phyloP scores from a whole-genome alignment of 768 basidiomycete species.

The Leccinum arenicola region DNA sequence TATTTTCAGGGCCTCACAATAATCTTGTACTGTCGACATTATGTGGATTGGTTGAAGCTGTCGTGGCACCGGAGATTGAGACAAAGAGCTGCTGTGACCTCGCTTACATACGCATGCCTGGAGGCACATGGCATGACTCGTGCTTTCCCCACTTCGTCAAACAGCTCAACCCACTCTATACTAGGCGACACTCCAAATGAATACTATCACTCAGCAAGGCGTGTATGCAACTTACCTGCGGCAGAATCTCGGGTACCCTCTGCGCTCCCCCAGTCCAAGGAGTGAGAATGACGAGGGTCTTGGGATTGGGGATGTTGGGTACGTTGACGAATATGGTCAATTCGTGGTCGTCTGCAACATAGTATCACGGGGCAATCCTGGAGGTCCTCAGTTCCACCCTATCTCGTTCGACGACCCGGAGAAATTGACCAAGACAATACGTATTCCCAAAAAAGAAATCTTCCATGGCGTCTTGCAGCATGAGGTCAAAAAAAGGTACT shows the following conservation, averaged over 20 bases:
- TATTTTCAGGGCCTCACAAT: background rate
- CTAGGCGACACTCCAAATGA: background rate
- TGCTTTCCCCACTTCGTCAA: background rate
- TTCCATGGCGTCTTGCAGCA: background rate
- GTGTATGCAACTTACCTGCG: slow-evolving; percentile 11
- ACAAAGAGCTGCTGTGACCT: background rate
- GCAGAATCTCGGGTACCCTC: slow-evolving; percentile 26
- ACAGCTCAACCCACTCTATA: background rate
- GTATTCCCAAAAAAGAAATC: background rate
- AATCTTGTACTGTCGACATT: background rate
- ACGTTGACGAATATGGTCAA: slow-evolving; percentile 25
- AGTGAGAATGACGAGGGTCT: slow-evolving; percentile 18
- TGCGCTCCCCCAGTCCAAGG: slow-evolving; percentile 29
- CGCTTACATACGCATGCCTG: no score
- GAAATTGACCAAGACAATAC: no score
- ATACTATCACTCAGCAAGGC: background rate
- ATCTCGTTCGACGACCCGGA: no score
- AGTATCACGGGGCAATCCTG: background rate
- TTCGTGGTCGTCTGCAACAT: slow-evolving; percentile 34
- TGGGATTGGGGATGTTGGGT: slow-evolving; percentile 36
- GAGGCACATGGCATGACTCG: no score
- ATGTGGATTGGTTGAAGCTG: background rate
- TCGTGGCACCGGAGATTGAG: no score
- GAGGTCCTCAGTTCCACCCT: no score
- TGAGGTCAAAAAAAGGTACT: background rate